Evolutionary conservation across 257 asterid species (phyloP).

Genomic region (Asclepias syriaca): DNA sequence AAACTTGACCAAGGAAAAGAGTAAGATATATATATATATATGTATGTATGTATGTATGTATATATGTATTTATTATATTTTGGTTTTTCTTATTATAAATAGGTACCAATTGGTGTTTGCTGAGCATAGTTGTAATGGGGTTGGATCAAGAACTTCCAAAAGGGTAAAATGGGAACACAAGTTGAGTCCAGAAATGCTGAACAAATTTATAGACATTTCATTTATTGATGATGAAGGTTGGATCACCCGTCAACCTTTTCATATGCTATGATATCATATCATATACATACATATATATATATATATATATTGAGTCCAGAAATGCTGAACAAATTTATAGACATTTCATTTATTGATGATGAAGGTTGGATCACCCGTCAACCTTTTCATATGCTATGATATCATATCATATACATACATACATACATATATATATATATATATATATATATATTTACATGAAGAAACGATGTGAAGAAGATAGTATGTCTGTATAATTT

Average conservation of each 20-base stretch:
- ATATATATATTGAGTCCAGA: constrained; percentile 14
- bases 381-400: background rate
- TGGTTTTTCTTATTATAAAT: background rate
- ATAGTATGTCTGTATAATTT: no score
- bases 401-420: background rate
- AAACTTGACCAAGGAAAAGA: background rate
- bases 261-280: background rate
- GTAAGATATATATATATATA: background rate
- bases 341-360: constrained; percentile 46
- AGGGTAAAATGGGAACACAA: constrained; percentile 55
- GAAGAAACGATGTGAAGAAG: no score
- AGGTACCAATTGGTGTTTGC: constrained; percentile 49
- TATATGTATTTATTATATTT: no score
- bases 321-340: constrained; percentile 23
- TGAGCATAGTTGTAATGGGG: constrained; percentile 49
- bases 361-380: constrained; percentile 50
- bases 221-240: constrained; percentile 66
- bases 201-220: constrained; percentile 29
- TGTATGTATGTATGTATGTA: no score
- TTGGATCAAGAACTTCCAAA: constrained; percentile 40
- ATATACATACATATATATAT: background rate
- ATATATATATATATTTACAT: background rate
- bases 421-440: background rate
- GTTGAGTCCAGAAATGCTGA: constrained; percentile 21
- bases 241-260: constrained; percentile 21